These are phyloP conservation scores for Hypomontagnella monticulosa DNA, from an alignment of 495 filamentous ascomycete genomes.

Conservation along the genomic window DNA sequence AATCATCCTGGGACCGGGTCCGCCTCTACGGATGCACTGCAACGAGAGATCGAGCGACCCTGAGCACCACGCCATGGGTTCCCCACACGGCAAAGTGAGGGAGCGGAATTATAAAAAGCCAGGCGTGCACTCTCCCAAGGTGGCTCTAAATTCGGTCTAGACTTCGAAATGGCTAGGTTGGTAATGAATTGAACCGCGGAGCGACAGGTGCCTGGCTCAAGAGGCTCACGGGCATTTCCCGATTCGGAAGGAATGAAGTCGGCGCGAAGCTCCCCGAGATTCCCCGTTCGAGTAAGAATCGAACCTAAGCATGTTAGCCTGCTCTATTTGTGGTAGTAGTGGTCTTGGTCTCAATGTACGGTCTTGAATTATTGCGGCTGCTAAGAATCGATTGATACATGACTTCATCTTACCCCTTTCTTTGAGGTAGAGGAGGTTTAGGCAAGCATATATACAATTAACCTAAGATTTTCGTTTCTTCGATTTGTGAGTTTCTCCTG, in stretches of 20 bases:
- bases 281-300: constrained; percentile 9
- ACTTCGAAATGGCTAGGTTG: background rate
- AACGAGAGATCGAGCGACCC: constrained; percentile 31
- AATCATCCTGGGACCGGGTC: constrained; percentile 20
- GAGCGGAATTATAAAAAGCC: constrained; percentile 34
- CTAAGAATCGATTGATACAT: constrained; percentile 8
- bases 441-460: background rate
- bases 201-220: background rate
- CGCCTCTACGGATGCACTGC: constrained; percentile 22
- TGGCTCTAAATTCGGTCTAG: constrained; percentile 6
- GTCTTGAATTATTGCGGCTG: background rate
- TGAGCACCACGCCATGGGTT: constrained; percentile 18
- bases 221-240: constrained; percentile 25
- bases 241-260: constrained; percentile 33
- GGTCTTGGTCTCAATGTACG: background rate
- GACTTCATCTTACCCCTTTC: background rate
- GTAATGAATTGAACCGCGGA: constrained; percentile 3
- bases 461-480: background rate
- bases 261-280: constrained; percentile 40
- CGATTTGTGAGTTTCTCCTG: background rate
- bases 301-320: constrained; percentile 12
- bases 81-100: constrained; percentile 30
- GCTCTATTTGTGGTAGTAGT: constrained; percentile 16
- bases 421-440: background rate
- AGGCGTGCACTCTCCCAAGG: too few relatives aligned